A percentile compares a stretch with the other conserved stretches of the same genome.
phyloP scores from a whole-genome alignment of 1,284 basidiomycete genomes.

The Irpex rosettiformis region DNA sequence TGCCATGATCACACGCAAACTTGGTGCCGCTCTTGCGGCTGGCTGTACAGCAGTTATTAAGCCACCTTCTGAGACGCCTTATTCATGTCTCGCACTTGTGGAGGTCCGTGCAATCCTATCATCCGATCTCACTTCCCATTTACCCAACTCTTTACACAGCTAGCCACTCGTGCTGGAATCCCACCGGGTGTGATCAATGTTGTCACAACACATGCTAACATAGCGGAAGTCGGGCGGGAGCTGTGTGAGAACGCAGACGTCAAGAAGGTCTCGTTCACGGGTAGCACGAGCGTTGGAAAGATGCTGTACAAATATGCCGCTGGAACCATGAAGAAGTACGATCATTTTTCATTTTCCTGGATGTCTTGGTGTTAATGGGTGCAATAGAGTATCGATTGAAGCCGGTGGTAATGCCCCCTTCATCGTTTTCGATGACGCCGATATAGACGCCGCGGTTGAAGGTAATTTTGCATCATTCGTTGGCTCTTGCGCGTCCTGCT shows the following conservation, averaged over 20 bases:
- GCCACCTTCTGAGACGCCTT: constrained; percentile 94
- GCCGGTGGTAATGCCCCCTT: constrained; percentile 91
- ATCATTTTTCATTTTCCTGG: constrained; percentile 12
- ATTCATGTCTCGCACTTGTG: constrained; percentile 85
- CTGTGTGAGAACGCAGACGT: constrained; percentile 75
- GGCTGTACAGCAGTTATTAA: constrained; percentile 97
- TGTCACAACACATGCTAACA: constrained; percentile 83
- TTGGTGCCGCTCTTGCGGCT: constrained; percentile 87
- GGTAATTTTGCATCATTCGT: constrained; percentile 35
- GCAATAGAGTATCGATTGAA: constrained; percentile 72
- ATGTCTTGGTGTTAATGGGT: not conserved
- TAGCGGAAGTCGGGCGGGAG: constrained; percentile 78
- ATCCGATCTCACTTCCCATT: not conserved
- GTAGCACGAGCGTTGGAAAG: constrained; percentile 90
- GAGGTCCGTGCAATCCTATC: constrained; percentile 46
- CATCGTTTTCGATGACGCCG: constrained; percentile 96
- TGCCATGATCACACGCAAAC: constrained; percentile 90
- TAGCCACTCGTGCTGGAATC: constrained; percentile 84
- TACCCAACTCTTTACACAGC: constrained; percentile 34
- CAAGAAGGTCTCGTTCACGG: constrained; percentile 94
- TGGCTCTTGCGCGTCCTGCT: not conserved
- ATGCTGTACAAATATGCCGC: constrained; percentile 82
- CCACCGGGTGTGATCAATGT: constrained; percentile 96
- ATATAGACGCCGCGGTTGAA: constrained; percentile 91
- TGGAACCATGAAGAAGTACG: constrained; percentile 87